Conservation (phyloP, 2,329 filamentous ascomycete species). For the Dactylellina drechsleri region DNA sequence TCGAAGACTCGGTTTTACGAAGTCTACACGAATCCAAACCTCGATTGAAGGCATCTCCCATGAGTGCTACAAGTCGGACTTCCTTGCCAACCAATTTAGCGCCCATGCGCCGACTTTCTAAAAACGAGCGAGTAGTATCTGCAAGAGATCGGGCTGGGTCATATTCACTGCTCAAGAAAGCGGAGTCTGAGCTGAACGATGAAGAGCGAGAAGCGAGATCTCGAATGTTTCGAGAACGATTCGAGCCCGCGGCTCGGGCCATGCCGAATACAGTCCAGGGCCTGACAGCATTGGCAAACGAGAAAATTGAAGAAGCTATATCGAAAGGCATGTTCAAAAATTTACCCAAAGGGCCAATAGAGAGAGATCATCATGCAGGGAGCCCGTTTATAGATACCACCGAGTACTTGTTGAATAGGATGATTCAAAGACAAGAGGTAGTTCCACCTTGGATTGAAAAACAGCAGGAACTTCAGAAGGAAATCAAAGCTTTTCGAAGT, state of each 20-base stretch:
- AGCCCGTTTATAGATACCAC: slow-evolving; percentile 95
- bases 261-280: slow-evolving; percentile 82
- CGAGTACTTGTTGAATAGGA: slow-evolving; percentile 98
- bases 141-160: slow-evolving; percentile 70
- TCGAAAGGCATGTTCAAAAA: slow-evolving; percentile 88
- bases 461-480: slow-evolving; percentile 84
- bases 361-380: slow-evolving; percentile 81
- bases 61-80: slow-evolving; percentile 56
- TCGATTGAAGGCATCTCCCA: slow-evolving; percentile 70
- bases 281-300: slow-evolving; percentile 83
- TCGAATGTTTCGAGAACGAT: slow-evolving; percentile 81
- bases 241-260: slow-evolving; percentile 75
- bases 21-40: slow-evolving; percentile 86
- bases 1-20: slow-evolving; percentile 79
- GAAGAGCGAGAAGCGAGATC: slow-evolving; percentile 77
- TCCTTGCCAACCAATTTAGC: slow-evolving; percentile 52
- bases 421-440: slow-evolving; percentile 94
- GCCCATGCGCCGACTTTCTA: slow-evolving; percentile 35
- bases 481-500: slow-evolving; percentile 75
- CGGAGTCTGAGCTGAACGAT: slow-evolving; percentile 70
- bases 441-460: slow-evolving; percentile 99
- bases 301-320: slow-evolving; percentile 93
- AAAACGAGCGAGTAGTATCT: slow-evolving; percentile 62
- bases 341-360: slow-evolving; percentile 76
- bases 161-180: slow-evolving; percentile 67